These are phyloP conservation scores for Sarocladiaceae sp. DNA, from an alignment of 2,329 filamentous ascomycete species.

Conservation along the genomic window DNA sequence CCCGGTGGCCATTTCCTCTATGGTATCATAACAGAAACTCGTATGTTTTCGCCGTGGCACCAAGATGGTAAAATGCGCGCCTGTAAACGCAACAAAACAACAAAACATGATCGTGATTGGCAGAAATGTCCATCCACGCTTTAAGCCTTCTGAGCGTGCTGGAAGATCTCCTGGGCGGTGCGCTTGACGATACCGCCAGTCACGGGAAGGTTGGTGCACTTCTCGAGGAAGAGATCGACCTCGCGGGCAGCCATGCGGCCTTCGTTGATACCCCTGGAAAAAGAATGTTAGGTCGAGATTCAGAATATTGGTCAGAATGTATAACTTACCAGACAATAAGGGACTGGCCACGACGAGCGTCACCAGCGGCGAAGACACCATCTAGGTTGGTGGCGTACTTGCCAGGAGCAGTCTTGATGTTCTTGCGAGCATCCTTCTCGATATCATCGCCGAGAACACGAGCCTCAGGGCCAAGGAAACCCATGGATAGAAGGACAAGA, in stretches of 20 bases:
- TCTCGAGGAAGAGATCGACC: slow-evolving; percentile 80
- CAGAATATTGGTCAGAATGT: neutral
- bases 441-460: slow-evolving; percentile 81
- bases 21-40: slow-evolving; percentile 9
- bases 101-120: neutral
- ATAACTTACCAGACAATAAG: slow-evolving; percentile 82
- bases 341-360: slow-evolving; percentile 90
- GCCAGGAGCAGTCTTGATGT: slow-evolving; percentile 86
- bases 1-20: too few species aligned
- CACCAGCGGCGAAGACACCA: slow-evolving; percentile 88
- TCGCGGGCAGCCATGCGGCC: slow-evolving; percentile 88
- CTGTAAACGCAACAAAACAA: neutral
- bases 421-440: slow-evolving; percentile 88
- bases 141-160: slow-evolving; percentile 5
- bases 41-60: slow-evolving; percentile 2
- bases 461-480: slow-evolving; percentile 90
- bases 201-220: slow-evolving; percentile 73
- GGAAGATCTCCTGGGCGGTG: slow-evolving; percentile 64
- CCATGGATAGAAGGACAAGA: slow-evolving; percentile 91
- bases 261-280: slow-evolving; percentile 89
- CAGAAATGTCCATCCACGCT: neutral
- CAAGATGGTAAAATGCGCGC: neutral
- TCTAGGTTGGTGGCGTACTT: slow-evolving; percentile 84
- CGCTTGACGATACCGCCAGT: slow-evolving; percentile 90
- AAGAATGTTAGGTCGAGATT: slow-evolving; percentile 24